Evolutionary conservation across 1,284 basidiomycete species (phyloP).

Genomic region (Papiliotrema flavescens): DNA sequence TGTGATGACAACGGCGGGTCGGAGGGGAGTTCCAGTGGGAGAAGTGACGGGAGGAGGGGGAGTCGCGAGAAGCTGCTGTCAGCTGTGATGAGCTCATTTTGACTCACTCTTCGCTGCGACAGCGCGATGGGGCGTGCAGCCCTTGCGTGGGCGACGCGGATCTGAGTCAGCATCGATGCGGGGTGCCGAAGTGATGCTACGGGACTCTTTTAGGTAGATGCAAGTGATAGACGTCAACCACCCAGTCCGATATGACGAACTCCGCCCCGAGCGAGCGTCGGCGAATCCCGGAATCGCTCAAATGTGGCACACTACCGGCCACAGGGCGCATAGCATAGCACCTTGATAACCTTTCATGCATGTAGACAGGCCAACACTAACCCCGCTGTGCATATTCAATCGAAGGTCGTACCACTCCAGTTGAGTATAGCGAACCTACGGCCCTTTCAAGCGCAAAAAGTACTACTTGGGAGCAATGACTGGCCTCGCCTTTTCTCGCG

Average conservation of each 20-base stretch:
- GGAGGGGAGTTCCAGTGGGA: slow-evolving; percentile 3
- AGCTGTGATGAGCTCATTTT: not conserved
- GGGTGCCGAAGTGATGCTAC: not conserved
- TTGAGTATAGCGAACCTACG: no score
- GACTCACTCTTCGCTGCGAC: slow-evolving; percentile 36
- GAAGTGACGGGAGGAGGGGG: slow-evolving; percentile 13
- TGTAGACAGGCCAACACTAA: no score
- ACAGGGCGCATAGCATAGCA: no score
- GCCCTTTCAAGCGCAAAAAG: no score
- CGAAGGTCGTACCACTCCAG: no score
- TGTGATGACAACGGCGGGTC: slow-evolving; percentile 6
- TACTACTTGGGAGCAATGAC: no score
- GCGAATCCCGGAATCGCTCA: not conserved
- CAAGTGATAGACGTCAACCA: not conserved
- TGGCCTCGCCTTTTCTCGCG: no score
- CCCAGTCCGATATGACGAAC: not conserved
- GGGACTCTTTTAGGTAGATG: not conserved
- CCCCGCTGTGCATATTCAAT: no score
- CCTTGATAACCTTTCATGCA: not conserved
- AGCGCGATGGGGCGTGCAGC: slow-evolving; percentile 21
- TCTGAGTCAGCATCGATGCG: slow-evolving; percentile 29
- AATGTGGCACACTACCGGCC: not conserved
- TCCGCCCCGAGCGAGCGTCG: not conserved
- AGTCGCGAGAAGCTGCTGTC: slow-evolving; percentile 25
- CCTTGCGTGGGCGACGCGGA: slow-evolving; percentile 27